Evolutionary conservation across 2,329 filamentous ascomycete species (phyloP).

Genomic region (Macrophomina phaseolina): DNA sequence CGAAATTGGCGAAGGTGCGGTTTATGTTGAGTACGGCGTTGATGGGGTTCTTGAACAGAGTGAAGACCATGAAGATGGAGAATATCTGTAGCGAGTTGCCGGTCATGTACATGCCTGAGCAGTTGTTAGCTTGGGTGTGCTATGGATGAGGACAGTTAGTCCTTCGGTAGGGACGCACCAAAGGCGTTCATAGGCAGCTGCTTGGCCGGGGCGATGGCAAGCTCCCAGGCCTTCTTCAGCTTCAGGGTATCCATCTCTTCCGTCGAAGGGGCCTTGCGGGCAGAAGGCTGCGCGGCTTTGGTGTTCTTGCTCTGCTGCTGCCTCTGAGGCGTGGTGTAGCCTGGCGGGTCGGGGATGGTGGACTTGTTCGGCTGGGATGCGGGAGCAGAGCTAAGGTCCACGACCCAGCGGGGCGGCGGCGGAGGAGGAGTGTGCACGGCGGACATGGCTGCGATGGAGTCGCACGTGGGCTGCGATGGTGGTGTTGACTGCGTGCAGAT

Average conservation of each 20-base stretch:
- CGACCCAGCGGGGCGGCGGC: conserved; percentile 78
- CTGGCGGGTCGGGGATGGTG: conserved; percentile 80
- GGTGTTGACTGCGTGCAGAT: not conserved
- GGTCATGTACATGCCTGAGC: conserved; percentile 91
- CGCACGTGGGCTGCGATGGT: not conserved
- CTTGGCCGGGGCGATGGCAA: conserved; percentile 92
- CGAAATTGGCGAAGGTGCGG: conserved; percentile 87
- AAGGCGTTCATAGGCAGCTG: conserved; percentile 96
- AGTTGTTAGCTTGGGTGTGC: not conserved
- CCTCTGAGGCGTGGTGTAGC: conserved; percentile 64
- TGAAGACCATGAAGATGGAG: conserved; percentile 99
- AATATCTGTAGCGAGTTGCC: conserved; percentile 98
- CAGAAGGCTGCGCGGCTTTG: conserved; percentile 42
- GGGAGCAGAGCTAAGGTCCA: conserved; percentile 76
- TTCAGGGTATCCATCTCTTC: conserved; percentile 95
- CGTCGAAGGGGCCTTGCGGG: conserved; percentile 71
- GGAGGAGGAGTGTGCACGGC: conserved; percentile 36
- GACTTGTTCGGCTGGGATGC: conserved; percentile 67
- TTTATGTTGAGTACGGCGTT: conserved; percentile 83
- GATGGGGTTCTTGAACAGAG: conserved; percentile 97
- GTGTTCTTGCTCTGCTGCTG: conserved; percentile 34
- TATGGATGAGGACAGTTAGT: not conserved
- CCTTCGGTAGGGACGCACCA: conserved; percentile 59
- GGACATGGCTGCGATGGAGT: conserved; percentile 23
- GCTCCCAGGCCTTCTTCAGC: conserved; percentile 98